Base-by-base conservation (phyloP, 2,329 filamentous ascomycete genomes). In the Penicillium sp. region DNA sequence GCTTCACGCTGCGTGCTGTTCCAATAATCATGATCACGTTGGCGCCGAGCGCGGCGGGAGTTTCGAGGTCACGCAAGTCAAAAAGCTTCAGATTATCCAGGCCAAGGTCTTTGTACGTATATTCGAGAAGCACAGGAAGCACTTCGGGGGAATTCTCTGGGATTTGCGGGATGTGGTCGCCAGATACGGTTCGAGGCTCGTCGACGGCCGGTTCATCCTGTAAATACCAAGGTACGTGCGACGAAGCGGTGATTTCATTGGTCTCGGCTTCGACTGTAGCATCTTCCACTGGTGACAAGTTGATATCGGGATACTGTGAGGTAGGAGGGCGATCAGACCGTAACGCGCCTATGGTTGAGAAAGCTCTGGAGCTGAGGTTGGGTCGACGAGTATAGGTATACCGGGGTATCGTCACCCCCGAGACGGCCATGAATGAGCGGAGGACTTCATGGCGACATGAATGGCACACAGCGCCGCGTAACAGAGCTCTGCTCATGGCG, bases 21-120 rank as follows among this genome's bases (percentile, higher is more conserved):
- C 89, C 92, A 60, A 99, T 86, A 26, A 99, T 76, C 94, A 97
- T 97, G 50, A 99, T 82, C 24, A 97, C 81, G 65, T 93, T 92
- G 2, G 90, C 85, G 1, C 94, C 94, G 1, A 99, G 82, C 0
- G 92, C 92, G 0, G 93, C 87, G 0, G 92, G 90, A 1, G 92
- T 92, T 64, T 97, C 90, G 46, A 97, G 81, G 33, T 84, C 78
- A 52, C 94, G 90, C 28, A 99, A 80, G 68, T 99, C 94, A 44
- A 96, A 80, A 5, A 99, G 75, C 1, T 81, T 81, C 43, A 99
- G 79, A 52, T 92, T 84, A 69, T 97, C 91, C 36, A 99, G 79
- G 31, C 94, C 94, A 62, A 96, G 85, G 26, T 96, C 90, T 55
- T 92, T 84, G 6, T 90, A 92, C 1, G 91, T 81, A 68, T 92